Conservation (phyloP, 2,329 filamentous ascomycete species). For the Talaromyces sp. region DNA sequence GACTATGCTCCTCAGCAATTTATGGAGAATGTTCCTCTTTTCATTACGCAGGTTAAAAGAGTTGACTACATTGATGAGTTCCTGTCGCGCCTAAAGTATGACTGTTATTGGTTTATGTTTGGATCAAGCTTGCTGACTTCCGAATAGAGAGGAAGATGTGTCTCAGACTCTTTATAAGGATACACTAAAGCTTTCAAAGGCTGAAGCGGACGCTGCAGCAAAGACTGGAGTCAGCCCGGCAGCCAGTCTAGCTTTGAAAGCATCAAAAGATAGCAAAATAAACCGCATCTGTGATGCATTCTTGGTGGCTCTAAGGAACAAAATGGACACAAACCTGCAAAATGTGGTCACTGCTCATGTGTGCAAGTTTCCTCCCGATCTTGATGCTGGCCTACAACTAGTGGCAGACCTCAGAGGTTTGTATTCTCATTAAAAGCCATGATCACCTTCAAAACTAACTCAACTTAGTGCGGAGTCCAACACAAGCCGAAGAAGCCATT, state of each 20-base stretch:
- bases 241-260: slow-evolving; percentile 11
- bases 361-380: slow-evolving; percentile 85
- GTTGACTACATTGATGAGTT: slow-evolving; percentile 85
- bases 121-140: slow-evolving; percentile 25
- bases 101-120: neutral
- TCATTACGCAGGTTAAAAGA: slow-evolving; percentile 80
- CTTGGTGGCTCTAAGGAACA: slow-evolving; percentile 61
- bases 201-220: slow-evolving; percentile 25
- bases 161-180: slow-evolving; percentile 91
- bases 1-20: slow-evolving; percentile 90
- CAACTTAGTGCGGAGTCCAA: slow-evolving; percentile 55
- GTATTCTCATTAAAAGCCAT: slow-evolving; percentile 14
- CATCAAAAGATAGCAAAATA: slow-evolving; percentile 58
- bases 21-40: slow-evolving; percentile 67
- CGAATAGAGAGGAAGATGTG: slow-evolving; percentile 74
- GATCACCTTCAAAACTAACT: neutral
- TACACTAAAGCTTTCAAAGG: slow-evolving; percentile 57
- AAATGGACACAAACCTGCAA: slow-evolving; percentile 67
- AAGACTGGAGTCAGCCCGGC: slow-evolving; percentile 25
- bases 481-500: slow-evolving; percentile 79
- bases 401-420: slow-evolving; percentile 66
- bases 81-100: slow-evolving; percentile 75
- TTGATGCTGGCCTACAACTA: slow-evolving; percentile 77
- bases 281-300: slow-evolving; percentile 88
- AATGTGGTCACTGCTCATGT: slow-evolving; percentile 94